Conservation (phyloP, 768 basidiomycete species). For the Megacollybia marginata region DNA sequence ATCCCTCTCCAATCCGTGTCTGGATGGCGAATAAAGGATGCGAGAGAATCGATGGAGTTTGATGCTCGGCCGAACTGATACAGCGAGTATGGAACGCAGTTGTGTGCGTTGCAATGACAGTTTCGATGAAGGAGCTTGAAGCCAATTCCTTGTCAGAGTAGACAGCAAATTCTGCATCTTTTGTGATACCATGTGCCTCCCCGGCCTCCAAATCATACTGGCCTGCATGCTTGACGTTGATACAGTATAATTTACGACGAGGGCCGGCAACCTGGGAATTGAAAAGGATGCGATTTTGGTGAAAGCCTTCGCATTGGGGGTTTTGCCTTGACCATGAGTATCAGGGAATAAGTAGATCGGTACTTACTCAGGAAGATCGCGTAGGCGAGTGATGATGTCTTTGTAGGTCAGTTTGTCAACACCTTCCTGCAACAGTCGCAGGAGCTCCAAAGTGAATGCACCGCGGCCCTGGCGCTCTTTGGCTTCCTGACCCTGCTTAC, state of each 20-base stretch:
- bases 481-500: constrained; percentile 6
- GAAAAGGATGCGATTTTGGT: constrained; percentile 16
- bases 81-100: not conserved
- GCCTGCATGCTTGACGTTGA: not conserved
- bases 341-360: not conserved
- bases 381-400: constrained; percentile 13
- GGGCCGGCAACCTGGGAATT: constrained; percentile 10
- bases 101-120: not conserved
- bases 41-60: not conserved
- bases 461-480: constrained; percentile 14
- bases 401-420: constrained; percentile 15
- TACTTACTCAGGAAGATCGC: constrained; percentile 6
- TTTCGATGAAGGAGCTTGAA: not conserved
- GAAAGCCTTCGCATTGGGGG: constrained; percentile 20
- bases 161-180: constrained; percentile 12
- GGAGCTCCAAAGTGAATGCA: constrained; percentile 14
- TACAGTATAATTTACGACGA: constrained; percentile 2
- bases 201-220: constrained; percentile 14
- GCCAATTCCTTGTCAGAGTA: constrained; percentile 6
- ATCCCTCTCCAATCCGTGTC: not conserved
- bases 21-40: not conserved
- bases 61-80: not conserved
- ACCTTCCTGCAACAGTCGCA: constrained; percentile 1
- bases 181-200: constrained; percentile 16
- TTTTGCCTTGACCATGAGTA: constrained; percentile 10